phyloP scores from a whole-genome alignment of 2,329 filamentous ascomycete species.

The Beauveria brongniartii region DNA sequence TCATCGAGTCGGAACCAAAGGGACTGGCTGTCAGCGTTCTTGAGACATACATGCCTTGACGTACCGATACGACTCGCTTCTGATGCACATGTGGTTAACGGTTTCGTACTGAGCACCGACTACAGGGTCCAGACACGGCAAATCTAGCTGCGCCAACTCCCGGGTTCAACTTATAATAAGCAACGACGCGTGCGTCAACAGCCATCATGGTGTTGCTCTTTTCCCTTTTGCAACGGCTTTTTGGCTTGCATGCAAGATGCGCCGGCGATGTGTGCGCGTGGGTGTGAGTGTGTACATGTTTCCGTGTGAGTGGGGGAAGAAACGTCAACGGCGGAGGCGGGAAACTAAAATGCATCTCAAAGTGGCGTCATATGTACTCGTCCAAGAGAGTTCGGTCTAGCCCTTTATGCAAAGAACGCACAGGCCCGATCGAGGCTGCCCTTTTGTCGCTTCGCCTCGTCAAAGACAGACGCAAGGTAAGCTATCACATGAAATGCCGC shows the following conservation, averaged over 20 bases:
- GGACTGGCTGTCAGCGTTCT: too few relatives aligned
- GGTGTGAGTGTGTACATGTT: background rate
- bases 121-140: background rate
- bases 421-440: slow-evolving; percentile 2
- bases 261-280: background rate
- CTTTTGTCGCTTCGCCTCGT: background rate
- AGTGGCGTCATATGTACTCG: slow-evolving; percentile 3
- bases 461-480: background rate
- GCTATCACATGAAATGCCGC: background rate
- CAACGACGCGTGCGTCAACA: background rate
- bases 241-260: slow-evolving; percentile 1
- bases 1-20: background rate
- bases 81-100: background rate
- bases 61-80: background rate
- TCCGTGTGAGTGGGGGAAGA: background rate
- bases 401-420: background rate
- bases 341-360: too few relatives aligned
- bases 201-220: too few relatives aligned
- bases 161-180: background rate
- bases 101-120: background rate
- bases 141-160: background rate
- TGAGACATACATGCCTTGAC: background rate
- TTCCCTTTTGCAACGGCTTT: background rate
- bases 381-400: background rate
- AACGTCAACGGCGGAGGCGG: background rate